A percentile compares a stretch with the other conserved stretches of the same genome.
Evolutionary conservation across 192 early-diverging fungal species (phyloP).

Genomic region (Backusella mclennaniae): DNA sequence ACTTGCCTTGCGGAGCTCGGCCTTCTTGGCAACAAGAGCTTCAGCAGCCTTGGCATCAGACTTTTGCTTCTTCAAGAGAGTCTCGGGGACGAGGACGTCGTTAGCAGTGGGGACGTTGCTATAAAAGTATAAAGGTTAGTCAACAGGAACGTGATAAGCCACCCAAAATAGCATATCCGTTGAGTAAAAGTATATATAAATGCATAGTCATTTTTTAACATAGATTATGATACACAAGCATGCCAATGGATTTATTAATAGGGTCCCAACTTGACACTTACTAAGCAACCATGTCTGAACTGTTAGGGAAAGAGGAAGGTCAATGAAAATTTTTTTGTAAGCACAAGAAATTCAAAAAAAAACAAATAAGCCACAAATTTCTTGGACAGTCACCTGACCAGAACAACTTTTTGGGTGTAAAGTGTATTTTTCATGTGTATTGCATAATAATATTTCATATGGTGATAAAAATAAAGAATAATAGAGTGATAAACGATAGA

Average conservation of each 20-base stretch:
- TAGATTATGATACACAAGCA: background rate
- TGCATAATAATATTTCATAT: slow-evolving; percentile 2
- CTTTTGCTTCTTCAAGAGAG: slow-evolving; percentile 84
- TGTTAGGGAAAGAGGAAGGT: slow-evolving; percentile 15
- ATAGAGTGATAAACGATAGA: background rate
- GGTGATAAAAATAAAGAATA: background rate
- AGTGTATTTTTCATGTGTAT: background rate
- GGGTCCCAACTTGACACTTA: slow-evolving; percentile 1
- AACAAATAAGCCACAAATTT: background rate
- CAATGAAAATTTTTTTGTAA: slow-evolving; percentile 11
- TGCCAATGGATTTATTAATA: background rate
- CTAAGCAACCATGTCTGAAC: slow-evolving; percentile 25
- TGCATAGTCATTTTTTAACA: background rate
- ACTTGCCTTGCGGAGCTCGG: slow-evolving; percentile 55
- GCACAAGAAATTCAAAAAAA: background rate
- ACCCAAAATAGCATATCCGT: background rate
- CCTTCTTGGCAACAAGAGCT: slow-evolving; percentile 53
- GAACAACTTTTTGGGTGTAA: background rate
- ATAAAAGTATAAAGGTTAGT: background rate
- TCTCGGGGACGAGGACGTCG: slow-evolving; percentile 81
- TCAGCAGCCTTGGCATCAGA: slow-evolving; percentile 68
- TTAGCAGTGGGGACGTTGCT: slow-evolving; percentile 53
- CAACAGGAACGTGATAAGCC: background rate
- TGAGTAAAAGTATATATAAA: background rate
- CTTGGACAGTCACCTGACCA: background rate